Evolutionary conservation across 208 protist genomes (phyloP).

Genomic region (Wallacemonas sp.): DNA sequence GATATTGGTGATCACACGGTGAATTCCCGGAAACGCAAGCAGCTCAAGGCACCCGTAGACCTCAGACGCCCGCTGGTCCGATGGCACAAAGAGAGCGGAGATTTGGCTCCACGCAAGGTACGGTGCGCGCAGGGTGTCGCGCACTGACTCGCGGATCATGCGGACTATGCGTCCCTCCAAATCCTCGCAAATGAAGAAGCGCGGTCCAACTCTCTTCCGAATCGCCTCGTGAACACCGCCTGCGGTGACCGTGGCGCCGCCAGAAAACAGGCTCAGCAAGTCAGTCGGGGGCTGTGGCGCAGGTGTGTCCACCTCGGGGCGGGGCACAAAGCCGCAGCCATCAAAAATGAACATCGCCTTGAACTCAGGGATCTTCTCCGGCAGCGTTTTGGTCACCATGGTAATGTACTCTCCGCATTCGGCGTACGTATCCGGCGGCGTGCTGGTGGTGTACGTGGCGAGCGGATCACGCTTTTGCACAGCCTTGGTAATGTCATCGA

Average conservation of each 20-base stretch:
- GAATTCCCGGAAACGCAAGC: constrained; percentile 83
- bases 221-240: constrained; percentile 25
- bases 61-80: constrained; percentile 51
- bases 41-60: constrained; percentile 79
- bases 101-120: constrained; percentile 88
- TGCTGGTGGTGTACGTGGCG: constrained; percentile 70
- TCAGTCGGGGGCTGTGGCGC: constrained; percentile 9
- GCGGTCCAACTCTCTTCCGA: constrained; percentile 32
- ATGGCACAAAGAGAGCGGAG: constrained; percentile 61
- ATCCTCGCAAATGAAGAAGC: constrained; percentile 81
- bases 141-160: constrained; percentile 37
- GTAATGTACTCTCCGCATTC: constrained; percentile 41
- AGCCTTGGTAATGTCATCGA: constrained; percentile 64
- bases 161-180: constrained; percentile 76
- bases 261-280: not conserved
- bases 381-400: constrained; percentile 19
- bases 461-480: constrained; percentile 52
- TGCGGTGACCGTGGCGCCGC: constrained; percentile 8
- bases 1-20: constrained; percentile 83
- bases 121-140: constrained; percentile 74
- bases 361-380: constrained; percentile 24
- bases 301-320: constrained; percentile 8
- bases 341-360: constrained; percentile 62
- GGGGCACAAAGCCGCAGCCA: constrained; percentile 33
- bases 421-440: constrained; percentile 62